Percentiles rank a stretch among this genome's conserved stretches.
Conservation (phyloP, 306 rosid genomes). For the Styphnolobium japonicum region DNA sequence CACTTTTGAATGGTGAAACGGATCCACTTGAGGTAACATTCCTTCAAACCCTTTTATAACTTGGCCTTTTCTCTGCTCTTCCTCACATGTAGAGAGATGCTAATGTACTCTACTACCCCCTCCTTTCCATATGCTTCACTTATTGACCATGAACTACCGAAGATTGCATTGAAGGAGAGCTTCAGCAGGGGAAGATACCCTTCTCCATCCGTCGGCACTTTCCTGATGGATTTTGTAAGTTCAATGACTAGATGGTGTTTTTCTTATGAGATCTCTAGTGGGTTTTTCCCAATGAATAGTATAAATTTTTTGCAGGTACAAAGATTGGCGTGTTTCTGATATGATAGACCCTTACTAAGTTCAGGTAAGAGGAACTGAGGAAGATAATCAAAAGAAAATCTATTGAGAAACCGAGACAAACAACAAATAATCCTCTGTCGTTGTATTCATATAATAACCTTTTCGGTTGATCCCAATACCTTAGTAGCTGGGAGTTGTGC, state of each 20-base stretch:
- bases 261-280: neutral
- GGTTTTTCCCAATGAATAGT: neutral
- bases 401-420: no score
- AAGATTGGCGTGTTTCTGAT: neutral
- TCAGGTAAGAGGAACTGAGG: no score
- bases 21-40: neutral
- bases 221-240: neutral
- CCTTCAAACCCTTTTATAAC: neutral
- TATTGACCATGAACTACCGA: neutral
- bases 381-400: no score
- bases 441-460: no score
- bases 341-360: neutral
- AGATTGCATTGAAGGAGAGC: neutral
- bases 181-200: neutral
- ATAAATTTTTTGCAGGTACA: neutral
- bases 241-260: no score
- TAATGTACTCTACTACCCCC: neutral
- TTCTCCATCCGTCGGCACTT: neutral
- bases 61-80: neutral
- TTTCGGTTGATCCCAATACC: no score
- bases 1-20: neutral
- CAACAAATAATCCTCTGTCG: no score
- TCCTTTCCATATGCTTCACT: neutral
- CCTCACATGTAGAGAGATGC: neutral
- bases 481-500: no score